Evolutionary conservation across 495 filamentous ascomycete genomes (phyloP), one percentile per base, ranked within the genome.

Genomic region (Tuber borchii): DNA sequence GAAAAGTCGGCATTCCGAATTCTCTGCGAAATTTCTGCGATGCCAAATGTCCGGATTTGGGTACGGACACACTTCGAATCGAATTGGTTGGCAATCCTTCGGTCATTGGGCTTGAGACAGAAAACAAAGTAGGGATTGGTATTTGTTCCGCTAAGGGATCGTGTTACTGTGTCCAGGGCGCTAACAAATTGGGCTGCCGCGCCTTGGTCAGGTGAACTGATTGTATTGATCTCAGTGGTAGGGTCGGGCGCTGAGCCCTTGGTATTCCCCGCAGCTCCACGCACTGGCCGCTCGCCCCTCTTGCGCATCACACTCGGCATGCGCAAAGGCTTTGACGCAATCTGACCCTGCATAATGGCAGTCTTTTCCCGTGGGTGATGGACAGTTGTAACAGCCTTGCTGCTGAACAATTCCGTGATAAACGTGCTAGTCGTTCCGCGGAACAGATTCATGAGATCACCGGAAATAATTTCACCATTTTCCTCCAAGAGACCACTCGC

Each of bases 41-140:
- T 96, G 43, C 95, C 95, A 78, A 99, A 92, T 0, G 93, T 96
- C 84, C 97, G 94, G 7, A 99, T 89, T 84, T 99, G 95, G 44
- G 91, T 91, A 22, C 95, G 90, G 39, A 99, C 95, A 82, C 94
- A 97, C 84, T 99, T 98, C 86, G 93, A 97, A 83, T 99, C 95
- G 78, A 98, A 98, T 83, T 98, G 95, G 78, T 99, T 98, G 71
- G 95, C 95, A 77, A 99, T 99, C 40, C 95, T 91, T 31, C 95
- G 89, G 84, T 98, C 95, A 82, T 99, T 99, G 12, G 95, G 95
- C 84, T 99, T 98, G 71, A 99, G 86, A 80, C 95, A 98, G 85
- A 99, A 97, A 42, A 99, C 89, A 80, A 97, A 97, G 82, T 98
- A 99, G 20, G 92, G 89, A 81, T 97, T 99, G 16, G 93, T 90